A percentile compares a stretch with the other conserved stretches of the same genome.
phyloP scores from a whole-genome alignment of 2,329 filamentous ascomycete genomes.

The Stemphylium lycopersici region DNA sequence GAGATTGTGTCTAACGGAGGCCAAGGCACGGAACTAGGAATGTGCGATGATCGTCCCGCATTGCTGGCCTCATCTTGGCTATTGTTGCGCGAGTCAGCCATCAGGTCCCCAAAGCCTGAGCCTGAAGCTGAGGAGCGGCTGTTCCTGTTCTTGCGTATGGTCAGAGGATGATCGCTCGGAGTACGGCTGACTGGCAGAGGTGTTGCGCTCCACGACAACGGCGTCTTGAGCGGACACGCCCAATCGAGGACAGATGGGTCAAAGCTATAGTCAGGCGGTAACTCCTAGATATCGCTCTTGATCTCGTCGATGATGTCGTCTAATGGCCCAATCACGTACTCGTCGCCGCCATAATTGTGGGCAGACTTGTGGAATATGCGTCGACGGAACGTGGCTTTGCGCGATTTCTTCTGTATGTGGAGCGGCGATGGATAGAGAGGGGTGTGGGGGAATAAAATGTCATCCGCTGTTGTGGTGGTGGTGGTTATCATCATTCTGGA shows the following conservation, averaged over 20 bases:
- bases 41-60: conserved; percentile 9
- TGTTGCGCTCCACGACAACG: conserved; percentile 30
- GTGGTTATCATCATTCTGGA: conserved; percentile 20
- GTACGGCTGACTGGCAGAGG: conserved; percentile 38
- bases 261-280: conserved; percentile 20
- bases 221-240: conserved; percentile 24
- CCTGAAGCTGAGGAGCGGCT: conserved; percentile 38
- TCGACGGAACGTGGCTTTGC: conserved; percentile 33
- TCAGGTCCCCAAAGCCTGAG: conserved; percentile 27
- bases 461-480: not conserved
- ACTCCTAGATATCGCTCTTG: conserved; percentile 35
- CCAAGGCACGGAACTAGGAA: conserved; percentile 12
- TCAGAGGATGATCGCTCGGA: conserved; percentile 40
- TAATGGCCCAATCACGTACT: conserved; percentile 29
- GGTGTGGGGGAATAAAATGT: conserved; percentile 17
- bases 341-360: conserved; percentile 8
- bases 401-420: conserved; percentile 38
- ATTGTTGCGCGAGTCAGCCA: conserved; percentile 19
- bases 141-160: conserved; percentile 41
- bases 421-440: conserved; percentile 37
- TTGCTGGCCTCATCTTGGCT: conserved; percentile 16
- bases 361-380: conserved; percentile 33
- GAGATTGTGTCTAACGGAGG: conserved; percentile 17
- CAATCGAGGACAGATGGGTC: conserved; percentile 21
- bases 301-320: conserved; percentile 47